Percentiles rank a stretch among this genome's conserved stretches.
Conservation (phyloP, 2,329 filamentous ascomycete species). For the Xylaria sp. region DNA sequence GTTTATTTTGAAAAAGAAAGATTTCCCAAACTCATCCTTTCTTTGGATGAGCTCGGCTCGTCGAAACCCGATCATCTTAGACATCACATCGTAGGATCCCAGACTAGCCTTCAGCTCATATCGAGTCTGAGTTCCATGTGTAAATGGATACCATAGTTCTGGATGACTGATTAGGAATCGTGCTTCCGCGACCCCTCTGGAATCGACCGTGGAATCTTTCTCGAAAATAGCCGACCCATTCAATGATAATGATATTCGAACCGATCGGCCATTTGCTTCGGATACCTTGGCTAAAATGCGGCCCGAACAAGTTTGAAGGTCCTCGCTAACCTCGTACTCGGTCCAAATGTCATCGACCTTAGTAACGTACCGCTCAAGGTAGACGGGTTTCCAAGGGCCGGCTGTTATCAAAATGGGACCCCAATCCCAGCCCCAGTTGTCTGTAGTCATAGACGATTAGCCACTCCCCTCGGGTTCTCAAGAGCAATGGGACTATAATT, state of each 20-base stretch:
- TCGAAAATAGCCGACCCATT: conserved; percentile 37
- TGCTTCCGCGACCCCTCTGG: conserved; percentile 37
- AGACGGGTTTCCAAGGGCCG: conserved; percentile 74
- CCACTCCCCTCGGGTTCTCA: not conserved
- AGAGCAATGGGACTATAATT: not conserved
- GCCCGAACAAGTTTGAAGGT: conserved; percentile 53
- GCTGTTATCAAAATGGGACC: conserved; percentile 70
- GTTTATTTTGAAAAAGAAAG: conserved; percentile 53
- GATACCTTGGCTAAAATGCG: conserved; percentile 52
- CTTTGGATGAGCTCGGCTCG: conserved; percentile 59
- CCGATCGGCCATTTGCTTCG: conserved; percentile 44
- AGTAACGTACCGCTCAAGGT: conserved; percentile 70
- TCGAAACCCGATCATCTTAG: conserved; percentile 66
- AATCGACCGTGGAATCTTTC: conserved; percentile 34
- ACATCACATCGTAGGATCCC: conserved; percentile 40
- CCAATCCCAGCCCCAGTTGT: conserved; percentile 75
- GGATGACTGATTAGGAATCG: conserved; percentile 56
- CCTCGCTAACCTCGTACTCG: conserved; percentile 49
- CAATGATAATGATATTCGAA: conserved; percentile 46
- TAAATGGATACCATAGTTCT: conserved; percentile 55
- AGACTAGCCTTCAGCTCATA: conserved; percentile 56
- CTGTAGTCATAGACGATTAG: conserved; percentile 11
- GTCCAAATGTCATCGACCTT: conserved; percentile 68
- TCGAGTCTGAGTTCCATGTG: conserved; percentile 56
- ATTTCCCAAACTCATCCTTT: conserved; percentile 54